Evolutionary conservation across 2,329 filamentous ascomycete species (phyloP).

Genomic region (Macrophomina tecta): DNA sequence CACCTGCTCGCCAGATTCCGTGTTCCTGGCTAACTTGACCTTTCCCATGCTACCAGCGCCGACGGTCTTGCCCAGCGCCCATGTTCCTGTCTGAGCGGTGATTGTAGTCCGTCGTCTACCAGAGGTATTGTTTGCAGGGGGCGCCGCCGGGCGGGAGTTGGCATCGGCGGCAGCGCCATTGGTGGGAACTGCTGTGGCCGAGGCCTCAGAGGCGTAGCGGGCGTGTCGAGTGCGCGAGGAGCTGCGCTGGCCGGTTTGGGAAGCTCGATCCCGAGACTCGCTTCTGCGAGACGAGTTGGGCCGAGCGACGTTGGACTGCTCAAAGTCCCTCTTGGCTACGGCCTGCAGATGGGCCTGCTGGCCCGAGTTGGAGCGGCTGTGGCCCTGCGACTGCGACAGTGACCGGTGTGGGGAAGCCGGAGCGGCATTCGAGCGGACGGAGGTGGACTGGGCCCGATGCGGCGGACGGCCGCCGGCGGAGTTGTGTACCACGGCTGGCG

Average conservation of each 20-base stretch:
- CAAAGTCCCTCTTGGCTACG: slow-evolving; percentile 73
- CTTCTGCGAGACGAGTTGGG: slow-evolving; percentile 63
- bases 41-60: slow-evolving; percentile 99
- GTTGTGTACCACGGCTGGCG: slow-evolving; percentile 50
- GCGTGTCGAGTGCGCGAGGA: slow-evolving; percentile 41
- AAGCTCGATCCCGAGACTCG: slow-evolving; percentile 67
- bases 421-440: slow-evolving; percentile 35
- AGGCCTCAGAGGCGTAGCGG: slow-evolving; percentile 54
- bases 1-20: slow-evolving; percentile 90
- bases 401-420: slow-evolving; percentile 42
- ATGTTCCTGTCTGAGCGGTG: slow-evolving; percentile 83
- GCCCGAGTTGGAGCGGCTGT: slow-evolving; percentile 34
- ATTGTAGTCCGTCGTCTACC: slow-evolving; percentile 74
- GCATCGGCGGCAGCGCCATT: slow-evolving; percentile 44
- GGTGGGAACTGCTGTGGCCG: slow-evolving; percentile 42
- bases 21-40: slow-evolving; percentile 91
- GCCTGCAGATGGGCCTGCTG: slow-evolving; percentile 57
- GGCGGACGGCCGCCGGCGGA: slow-evolving; percentile 40
- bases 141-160: slow-evolving; percentile 10
- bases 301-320: slow-evolving; percentile 70
- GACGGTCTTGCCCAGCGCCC: slow-evolving; percentile 95
- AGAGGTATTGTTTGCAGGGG: slow-evolving; percentile 24
- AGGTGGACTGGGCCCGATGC: slow-evolving; percentile 45
- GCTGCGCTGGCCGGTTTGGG: slow-evolving; percentile 44
- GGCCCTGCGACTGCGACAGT: slow-evolving; percentile 42